phyloP scores from a whole-genome alignment of 2,329 filamentous ascomycete species.

The Colletotrichum musae region DNA sequence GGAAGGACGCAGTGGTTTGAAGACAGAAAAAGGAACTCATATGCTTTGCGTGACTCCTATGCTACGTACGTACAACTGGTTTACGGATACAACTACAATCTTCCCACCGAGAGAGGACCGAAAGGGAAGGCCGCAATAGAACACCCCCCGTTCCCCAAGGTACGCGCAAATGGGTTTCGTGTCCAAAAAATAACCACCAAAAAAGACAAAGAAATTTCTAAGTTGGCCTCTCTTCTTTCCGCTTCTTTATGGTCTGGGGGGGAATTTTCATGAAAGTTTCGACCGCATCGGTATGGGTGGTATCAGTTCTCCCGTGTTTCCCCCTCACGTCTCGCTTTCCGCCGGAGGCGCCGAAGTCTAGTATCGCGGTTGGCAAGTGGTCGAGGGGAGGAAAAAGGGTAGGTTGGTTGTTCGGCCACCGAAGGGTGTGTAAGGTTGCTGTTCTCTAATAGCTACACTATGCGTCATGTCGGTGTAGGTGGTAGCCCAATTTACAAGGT shows the following conservation, averaged over 20 bases:
- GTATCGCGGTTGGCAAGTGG: constrained; percentile 2
- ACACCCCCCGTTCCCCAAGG: too few relatives aligned
- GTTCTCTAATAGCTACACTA: constrained; percentile 33
- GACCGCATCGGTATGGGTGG: constrained; percentile 30
- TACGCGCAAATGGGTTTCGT: not conserved
- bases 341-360: constrained; percentile 18
- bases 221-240: constrained; percentile 8
- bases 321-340: constrained; percentile 22
- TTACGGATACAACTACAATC: constrained; percentile 40
- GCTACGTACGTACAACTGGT: constrained; percentile 43
- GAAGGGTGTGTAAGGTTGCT: constrained; percentile 16
- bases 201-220: constrained; percentile 25
- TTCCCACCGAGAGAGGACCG: constrained; percentile 31
- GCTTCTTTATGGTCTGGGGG: constrained; percentile 10
- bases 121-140: too few relatives aligned
- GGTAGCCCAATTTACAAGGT: constrained; percentile 64
- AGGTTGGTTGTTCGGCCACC: constrained; percentile 14
- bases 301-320: constrained; percentile 15
- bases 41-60: constrained; percentile 44
- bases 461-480: not conserved
- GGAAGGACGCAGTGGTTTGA: not conserved
- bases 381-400: not conserved
- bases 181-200: constrained; percentile 26
- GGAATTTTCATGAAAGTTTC: constrained; percentile 31
- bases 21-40: constrained; percentile 41